These are phyloP conservation scores for Schwanniomyces occidentalis DNA, from an alignment of 805 yeast genomes.

Conservation along the genomic window DNA sequence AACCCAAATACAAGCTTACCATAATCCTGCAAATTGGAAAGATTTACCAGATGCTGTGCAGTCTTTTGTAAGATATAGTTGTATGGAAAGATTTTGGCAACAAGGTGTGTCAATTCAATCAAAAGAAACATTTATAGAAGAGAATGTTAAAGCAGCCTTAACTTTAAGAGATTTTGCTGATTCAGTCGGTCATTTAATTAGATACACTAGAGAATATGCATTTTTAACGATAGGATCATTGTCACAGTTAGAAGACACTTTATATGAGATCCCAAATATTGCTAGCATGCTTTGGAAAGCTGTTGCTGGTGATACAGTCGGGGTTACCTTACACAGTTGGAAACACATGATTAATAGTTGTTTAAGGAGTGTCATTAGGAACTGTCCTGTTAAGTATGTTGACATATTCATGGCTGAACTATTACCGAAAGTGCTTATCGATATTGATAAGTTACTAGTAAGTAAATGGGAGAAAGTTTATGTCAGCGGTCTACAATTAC, in stretches of 20 bases:
- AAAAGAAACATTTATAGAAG: constrained; percentile 91
- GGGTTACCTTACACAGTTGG: constrained; percentile 95
- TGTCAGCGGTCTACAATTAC: constrained; percentile 54
- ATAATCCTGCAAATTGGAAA: constrained; percentile 89
- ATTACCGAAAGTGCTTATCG: constrained; percentile 71
- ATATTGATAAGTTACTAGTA: constrained; percentile 73
- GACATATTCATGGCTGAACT: constrained; percentile 72
- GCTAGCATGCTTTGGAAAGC: constrained; percentile 81
- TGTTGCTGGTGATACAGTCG: constrained; percentile 79
- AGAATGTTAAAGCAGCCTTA: constrained; percentile 89
- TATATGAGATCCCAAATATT: constrained; percentile 82
- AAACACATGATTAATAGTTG: constrained; percentile 92
- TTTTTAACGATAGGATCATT: constrained; percentile 87
- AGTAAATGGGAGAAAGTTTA: constrained; percentile 73
- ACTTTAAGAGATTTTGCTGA: constrained; percentile 97
- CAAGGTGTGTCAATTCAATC: constrained; percentile 95
- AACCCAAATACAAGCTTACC: constrained; percentile 91
- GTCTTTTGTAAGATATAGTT: constrained; percentile 84
- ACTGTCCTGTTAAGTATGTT: constrained; percentile 77
- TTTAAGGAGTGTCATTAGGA: constrained; percentile 79
- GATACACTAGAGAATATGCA: constrained; percentile 96
- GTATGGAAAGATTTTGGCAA: constrained; percentile 97
- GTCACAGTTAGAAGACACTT: constrained; percentile 83
- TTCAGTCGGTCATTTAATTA: constrained; percentile 90
- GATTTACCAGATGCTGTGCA: constrained; percentile 87